These are phyloP conservation scores for Calonectria crousiana DNA, from an alignment of 2,329 filamentous ascomycete genomes.

Conservation along the genomic window DNA sequence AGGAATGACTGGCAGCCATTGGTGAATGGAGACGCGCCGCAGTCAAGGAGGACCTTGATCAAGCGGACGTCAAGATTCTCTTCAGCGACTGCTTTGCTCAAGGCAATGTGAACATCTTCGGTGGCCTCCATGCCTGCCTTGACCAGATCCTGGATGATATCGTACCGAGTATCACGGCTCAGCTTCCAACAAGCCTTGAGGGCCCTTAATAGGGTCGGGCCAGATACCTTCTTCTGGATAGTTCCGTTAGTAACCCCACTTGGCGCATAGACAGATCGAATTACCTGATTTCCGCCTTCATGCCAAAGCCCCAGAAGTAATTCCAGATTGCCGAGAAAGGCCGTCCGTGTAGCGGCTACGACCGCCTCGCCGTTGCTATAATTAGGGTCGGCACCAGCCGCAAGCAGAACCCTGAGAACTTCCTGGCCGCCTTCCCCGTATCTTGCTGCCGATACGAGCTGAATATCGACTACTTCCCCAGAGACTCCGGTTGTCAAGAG, in stretches of 20 bases:
- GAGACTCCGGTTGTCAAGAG: conserved; percentile 63
- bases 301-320: conserved; percentile 63
- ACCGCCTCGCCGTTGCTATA: conserved; percentile 67
- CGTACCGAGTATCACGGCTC: conserved; percentile 60
- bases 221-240: conserved; percentile 59
- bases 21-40: conserved; percentile 64
- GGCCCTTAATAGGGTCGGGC: conserved; percentile 60
- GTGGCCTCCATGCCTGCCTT: conserved; percentile 61
- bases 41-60: conserved; percentile 60
- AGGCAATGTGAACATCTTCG: conserved; percentile 63
- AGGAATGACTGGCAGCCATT: conserved; percentile 66
- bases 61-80: conserved; percentile 61
- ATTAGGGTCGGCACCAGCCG: conserved; percentile 66
- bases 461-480: conserved; percentile 64
- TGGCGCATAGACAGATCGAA: conserved; percentile 29
- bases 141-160: conserved; percentile 63
- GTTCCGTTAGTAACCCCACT: conserved; percentile 29
- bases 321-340: conserved; percentile 62
- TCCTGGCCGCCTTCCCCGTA: conserved; percentile 62
- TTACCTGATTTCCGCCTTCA: conserved; percentile 55
- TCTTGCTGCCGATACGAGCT: conserved; percentile 65
- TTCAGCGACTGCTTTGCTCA: conserved; percentile 66
- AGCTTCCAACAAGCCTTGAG: conserved; percentile 68
- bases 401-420: conserved; percentile 63
- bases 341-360: conserved; percentile 65